These are phyloP conservation scores for Coemansia sp. DNA, from an alignment of 192 early-diverging fungal species.

Conservation along the genomic window DNA sequence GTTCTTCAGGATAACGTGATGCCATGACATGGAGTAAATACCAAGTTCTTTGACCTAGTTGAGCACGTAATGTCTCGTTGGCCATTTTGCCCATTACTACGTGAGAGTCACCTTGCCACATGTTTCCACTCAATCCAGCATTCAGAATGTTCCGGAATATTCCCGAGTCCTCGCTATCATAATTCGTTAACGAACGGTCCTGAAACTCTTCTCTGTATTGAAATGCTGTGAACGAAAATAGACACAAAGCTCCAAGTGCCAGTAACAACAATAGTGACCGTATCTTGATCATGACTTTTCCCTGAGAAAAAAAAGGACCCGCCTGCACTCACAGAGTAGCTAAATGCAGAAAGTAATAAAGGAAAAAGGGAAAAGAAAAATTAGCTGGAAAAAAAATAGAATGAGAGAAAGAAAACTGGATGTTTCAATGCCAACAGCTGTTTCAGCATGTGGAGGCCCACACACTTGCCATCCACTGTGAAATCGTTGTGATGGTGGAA, in stretches of 20 bases:
- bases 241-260: constrained; percentile 16
- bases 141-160: constrained; percentile 37
- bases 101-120: constrained; percentile 48
- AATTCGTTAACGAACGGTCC: constrained; percentile 36
- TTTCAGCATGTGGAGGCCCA: neutral
- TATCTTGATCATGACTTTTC: constrained; percentile 28
- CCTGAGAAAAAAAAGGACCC: neutral
- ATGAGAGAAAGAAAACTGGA: too few species aligned
- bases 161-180: constrained; percentile 26
- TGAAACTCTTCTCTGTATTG: constrained; percentile 40
- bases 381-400: too few species aligned
- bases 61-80: constrained; percentile 73
- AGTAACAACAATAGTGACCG: constrained; percentile 20
- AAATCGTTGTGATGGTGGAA: neutral
- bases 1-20: constrained; percentile 78
- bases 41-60: constrained; percentile 89
- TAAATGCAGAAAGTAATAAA: neutral
- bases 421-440: too few species aligned
- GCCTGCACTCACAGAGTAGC: too few species aligned
- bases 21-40: constrained; percentile 92
- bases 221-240: constrained; percentile 31
- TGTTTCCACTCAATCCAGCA: constrained; percentile 17
- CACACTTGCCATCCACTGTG: neutral
- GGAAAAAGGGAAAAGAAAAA: neutral
- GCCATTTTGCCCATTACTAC: constrained; percentile 70